Percentiles rank a stretch among this genome's conserved stretches.
phyloP scores from a whole-genome alignment of 2,329 filamentous ascomycete species.

The Talaromyces sp. region DNA sequence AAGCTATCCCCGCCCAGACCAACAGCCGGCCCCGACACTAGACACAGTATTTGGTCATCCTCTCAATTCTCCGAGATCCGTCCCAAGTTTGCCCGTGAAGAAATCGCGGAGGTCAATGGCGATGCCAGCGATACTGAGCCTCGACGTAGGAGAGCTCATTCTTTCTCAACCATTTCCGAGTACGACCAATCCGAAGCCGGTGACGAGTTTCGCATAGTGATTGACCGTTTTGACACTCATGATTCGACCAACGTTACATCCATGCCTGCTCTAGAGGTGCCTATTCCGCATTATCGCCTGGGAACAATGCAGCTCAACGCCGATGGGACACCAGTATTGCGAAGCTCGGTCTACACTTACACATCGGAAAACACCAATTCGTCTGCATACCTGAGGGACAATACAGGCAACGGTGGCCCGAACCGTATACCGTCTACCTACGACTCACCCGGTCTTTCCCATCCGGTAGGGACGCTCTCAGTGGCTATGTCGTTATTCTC shows the following conservation, averaged over 20 bases:
- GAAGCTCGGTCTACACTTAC: conserved; percentile 70
- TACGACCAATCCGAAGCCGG: conserved; percentile 48
- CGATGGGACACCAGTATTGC: conserved; percentile 70
- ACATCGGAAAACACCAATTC: conserved; percentile 69
- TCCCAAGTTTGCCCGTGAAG: conserved; percentile 27
- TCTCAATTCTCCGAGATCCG: conserved; percentile 41
- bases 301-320: conserved; percentile 77
- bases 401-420: conserved; percentile 25
- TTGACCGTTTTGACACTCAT: conserved; percentile 62
- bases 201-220: conserved; percentile 74
- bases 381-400: conserved; percentile 53
- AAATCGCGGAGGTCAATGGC: conserved; percentile 23
- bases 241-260: conserved; percentile 58
- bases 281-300: conserved; percentile 79
- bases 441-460: conserved; percentile 26
- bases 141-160: conserved; percentile 62
- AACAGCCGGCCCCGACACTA: conserved; percentile 30
- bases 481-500: conserved; percentile 39
- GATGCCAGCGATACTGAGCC: conserved; percentile 25
- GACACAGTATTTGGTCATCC: conserved; percentile 38
- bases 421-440: conserved; percentile 25
- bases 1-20: conserved; percentile 43
- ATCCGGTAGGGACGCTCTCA: conserved; percentile 29
- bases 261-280: conserved; percentile 63
- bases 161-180: conserved; percentile 73